phyloP scores from a whole-genome alignment of 1,284 basidiomycete genomes.

The Xerocomus minutiporus region DNA sequence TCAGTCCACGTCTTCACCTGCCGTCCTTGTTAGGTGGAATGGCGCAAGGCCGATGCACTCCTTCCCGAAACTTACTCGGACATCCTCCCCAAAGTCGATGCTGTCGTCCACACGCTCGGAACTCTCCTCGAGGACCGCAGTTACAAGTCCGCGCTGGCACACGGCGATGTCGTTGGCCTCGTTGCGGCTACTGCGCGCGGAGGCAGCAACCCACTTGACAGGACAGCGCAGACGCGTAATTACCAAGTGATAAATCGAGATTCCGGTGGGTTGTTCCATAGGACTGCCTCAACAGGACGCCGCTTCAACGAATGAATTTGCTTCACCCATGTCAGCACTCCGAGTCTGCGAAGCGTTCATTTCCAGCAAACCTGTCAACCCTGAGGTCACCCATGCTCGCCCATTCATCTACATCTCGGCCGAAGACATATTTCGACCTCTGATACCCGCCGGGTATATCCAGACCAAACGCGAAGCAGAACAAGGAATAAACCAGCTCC shows the following conservation, averaged over 20 bases:
- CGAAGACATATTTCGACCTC: slow-evolving; percentile 86
- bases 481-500: slow-evolving; percentile 52
- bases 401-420: slow-evolving; percentile 94
- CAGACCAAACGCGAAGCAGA: slow-evolving; percentile 90
- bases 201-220: slow-evolving; percentile 58
- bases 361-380: slow-evolving; percentile 35
- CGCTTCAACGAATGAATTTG: slow-evolving; percentile 13
- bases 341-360: slow-evolving; percentile 72
- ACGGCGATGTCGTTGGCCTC: slow-evolving; percentile 55
- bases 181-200: slow-evolving; percentile 43
- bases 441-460: slow-evolving; percentile 84
- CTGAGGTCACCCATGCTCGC: slow-evolving; percentile 38
- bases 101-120: slow-evolving; percentile 94
- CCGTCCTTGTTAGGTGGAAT: slow-evolving; percentile 59
- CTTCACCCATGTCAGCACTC: slow-evolving; percentile 46
- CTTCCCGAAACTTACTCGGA: slow-evolving; percentile 70
- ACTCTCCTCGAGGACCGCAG: slow-evolving; percentile 78
- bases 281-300: slow-evolving; percentile 4
- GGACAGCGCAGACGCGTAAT: slow-evolving; percentile 25
- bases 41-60: slow-evolving; percentile 78
- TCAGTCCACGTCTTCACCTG: slow-evolving; percentile 8
- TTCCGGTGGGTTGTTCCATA: slow-evolving; percentile 58
- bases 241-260: slow-evolving; percentile 89
- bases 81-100: slow-evolving; percentile 62
- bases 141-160: slow-evolving; percentile 75